These are phyloP conservation scores for Rheum nobile DNA, from an alignment of 148 eudicot species.

Conservation along the genomic window DNA sequence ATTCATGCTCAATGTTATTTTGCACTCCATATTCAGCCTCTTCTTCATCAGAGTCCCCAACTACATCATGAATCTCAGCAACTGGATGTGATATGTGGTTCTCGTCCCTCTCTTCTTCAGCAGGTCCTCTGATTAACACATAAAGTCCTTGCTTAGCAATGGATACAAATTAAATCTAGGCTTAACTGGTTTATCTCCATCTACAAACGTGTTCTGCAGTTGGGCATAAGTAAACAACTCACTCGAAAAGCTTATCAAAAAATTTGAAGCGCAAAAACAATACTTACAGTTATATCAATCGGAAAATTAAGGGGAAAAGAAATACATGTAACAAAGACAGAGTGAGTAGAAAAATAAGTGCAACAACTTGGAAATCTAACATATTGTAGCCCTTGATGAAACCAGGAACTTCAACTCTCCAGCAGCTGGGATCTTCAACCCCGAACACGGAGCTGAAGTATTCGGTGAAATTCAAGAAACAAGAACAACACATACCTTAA, in stretches of 20 bases:
- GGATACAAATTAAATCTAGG: not conserved
- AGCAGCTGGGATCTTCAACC: slow-evolving; percentile 41
- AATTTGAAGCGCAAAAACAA: not conserved
- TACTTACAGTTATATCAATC: not conserved
- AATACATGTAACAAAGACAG: slow-evolving; percentile 58
- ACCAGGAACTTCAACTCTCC: slow-evolving; percentile 58
- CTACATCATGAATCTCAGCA: slow-evolving; percentile 89
- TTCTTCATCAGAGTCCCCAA: slow-evolving; percentile 99
- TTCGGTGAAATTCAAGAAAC: no score
- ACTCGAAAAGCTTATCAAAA: not conserved
- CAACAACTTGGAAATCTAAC: slow-evolving; percentile 81
- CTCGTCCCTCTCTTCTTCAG: slow-evolving; percentile 69
- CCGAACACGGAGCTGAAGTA: slow-evolving; percentile 53
- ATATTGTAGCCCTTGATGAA: slow-evolving; percentile 51
- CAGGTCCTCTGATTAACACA: slow-evolving; percentile 34
- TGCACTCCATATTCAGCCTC: slow-evolving; percentile 60
- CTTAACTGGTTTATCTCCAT: not conserved
- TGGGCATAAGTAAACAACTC: not conserved
- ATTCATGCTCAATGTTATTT: slow-evolving; percentile 55
- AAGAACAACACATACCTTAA: no score
- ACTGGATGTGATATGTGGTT: slow-evolving; percentile 46
- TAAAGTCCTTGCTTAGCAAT: slow-evolving; percentile 2
- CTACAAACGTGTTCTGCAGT: not conserved
- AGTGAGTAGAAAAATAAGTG: slow-evolving; percentile 56
- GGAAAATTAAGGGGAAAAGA: not conserved